Conservation (phyloP, 2,329 filamentous ascomycete species). For the Drechslerella dactyloides region DNA sequence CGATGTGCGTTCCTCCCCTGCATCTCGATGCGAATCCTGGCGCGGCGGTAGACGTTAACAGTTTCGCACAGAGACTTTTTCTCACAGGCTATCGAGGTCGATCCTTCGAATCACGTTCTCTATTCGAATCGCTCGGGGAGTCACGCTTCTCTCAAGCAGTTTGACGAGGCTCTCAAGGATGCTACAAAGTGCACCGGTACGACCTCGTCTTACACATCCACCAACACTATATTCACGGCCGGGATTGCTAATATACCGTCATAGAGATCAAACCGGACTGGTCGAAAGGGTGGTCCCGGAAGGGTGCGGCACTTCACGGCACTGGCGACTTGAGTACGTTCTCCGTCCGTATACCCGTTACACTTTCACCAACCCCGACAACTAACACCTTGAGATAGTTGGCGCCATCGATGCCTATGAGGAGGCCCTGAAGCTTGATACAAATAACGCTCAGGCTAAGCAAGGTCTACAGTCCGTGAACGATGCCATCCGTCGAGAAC, state of each 20-base stretch:
- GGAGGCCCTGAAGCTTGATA: constrained; percentile 89
- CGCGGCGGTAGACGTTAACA: constrained; percentile 7
- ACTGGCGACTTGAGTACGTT: constrained; percentile 74
- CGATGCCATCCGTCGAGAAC: constrained; percentile 83
- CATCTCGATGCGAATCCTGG: constrained; percentile 35
- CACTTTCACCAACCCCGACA: not conserved
- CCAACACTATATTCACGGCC: not conserved
- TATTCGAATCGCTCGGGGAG: constrained; percentile 89
- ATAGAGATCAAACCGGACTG: constrained; percentile 90
- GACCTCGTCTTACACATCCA: not conserved
- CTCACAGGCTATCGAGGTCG: constrained; percentile 85
- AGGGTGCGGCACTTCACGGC: constrained; percentile 89
- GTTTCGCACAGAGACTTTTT: constrained; percentile 78
- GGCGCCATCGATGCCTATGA: constrained; percentile 89
- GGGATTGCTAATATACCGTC: not conserved
- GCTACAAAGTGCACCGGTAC: constrained; percentile 80
- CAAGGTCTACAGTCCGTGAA: constrained; percentile 82
- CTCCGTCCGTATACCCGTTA: not conserved
- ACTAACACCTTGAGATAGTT: constrained; percentile 59
- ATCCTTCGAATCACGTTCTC: constrained; percentile 90
- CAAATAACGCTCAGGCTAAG: constrained; percentile 90
- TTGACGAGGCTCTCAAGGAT: constrained; percentile 81
- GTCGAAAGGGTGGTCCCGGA: constrained; percentile 94
- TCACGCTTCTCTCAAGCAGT: constrained; percentile 88
- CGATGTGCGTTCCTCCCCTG: constrained; percentile 73